phyloP scores from a whole-genome alignment of 139 green algal genomes.

The Spirogloea muscicola region DNA sequence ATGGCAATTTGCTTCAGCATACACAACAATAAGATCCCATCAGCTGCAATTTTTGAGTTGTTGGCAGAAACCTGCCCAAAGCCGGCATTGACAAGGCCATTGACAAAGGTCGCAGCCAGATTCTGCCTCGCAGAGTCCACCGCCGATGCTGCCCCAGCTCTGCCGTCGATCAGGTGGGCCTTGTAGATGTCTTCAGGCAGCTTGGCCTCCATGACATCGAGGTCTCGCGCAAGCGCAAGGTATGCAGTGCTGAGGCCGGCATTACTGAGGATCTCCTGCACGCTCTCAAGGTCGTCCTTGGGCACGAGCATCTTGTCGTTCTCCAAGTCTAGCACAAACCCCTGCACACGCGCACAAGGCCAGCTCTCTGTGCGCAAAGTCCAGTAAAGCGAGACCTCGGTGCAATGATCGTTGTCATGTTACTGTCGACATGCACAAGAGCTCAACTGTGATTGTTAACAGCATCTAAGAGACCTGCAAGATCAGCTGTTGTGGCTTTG shows the following conservation, averaged over 20 bases:
- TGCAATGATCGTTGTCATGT: no score
- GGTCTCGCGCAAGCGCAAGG: constrained; percentile 84
- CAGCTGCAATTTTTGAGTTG: no score
- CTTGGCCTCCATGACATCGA: constrained; percentile 98
- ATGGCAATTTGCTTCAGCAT: no score
- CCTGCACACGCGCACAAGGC: constrained; percentile 11
- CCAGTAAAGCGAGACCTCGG: no score
- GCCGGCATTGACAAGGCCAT: constrained; percentile 96
- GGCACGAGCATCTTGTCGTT: constrained; percentile 11
- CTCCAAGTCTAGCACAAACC: constrained; percentile 35
- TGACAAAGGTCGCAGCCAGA: constrained; percentile 93
- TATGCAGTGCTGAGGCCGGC: constrained; percentile 77
- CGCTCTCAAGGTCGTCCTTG: constrained; percentile 35
- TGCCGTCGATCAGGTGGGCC: constrained; percentile 68
- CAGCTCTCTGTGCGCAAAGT: no score
- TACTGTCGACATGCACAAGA: no score
- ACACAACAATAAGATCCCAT: no score
- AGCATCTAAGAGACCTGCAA: no score
- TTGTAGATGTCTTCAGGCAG: constrained; percentile 95
- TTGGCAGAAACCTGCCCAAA: constrained; percentile 88
- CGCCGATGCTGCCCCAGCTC: constrained; percentile 55
- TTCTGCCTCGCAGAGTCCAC: constrained; percentile 90
- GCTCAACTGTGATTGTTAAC: no score
- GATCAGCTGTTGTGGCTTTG: no score
- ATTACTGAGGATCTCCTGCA: constrained; percentile 77